A percentile compares a stretch with the other conserved stretches of the same genome.
Evolutionary conservation across 202 grass and related monocot species (phyloP).

Genomic region (Zizania palustris): DNA sequence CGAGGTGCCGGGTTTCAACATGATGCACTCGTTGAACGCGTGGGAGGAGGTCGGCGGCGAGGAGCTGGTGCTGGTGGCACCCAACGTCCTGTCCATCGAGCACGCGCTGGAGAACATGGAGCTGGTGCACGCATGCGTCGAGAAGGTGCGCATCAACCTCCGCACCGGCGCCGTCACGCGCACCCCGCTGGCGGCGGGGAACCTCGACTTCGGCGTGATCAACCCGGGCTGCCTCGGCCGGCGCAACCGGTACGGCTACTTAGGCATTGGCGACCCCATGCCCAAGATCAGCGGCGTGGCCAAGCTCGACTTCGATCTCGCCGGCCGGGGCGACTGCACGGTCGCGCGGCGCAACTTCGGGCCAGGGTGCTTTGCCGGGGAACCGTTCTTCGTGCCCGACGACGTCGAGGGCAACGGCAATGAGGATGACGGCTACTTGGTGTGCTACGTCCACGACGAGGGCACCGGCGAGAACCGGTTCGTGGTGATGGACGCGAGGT

Average conservation of each 20-base stretch:
- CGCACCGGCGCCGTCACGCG: constrained; percentile 58
- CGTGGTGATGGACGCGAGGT: constrained; percentile 77
- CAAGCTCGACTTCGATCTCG: constrained; percentile 65
- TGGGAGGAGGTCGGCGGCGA: constrained; percentile 74
- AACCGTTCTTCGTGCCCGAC: constrained; percentile 73
- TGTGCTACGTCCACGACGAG: constrained; percentile 80
- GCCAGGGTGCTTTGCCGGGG: constrained; percentile 65
- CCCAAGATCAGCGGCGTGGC: constrained; percentile 69
- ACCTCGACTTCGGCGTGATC: constrained; percentile 78
- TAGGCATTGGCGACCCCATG: constrained; percentile 67
- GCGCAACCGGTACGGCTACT: constrained; percentile 68
- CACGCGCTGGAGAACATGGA: constrained; percentile 74
- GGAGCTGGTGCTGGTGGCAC: constrained; percentile 71
- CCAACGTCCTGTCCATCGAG: constrained; percentile 82
- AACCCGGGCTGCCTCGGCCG: constrained; percentile 63
- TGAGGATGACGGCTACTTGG: constrained; percentile 76
- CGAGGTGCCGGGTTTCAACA: constrained; percentile 81
- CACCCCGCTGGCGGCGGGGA: constrained; percentile 65
- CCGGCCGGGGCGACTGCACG: constrained; percentile 63
- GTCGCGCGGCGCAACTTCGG: constrained; percentile 70
- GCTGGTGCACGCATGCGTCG: constrained; percentile 64
- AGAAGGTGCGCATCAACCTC: constrained; percentile 86
- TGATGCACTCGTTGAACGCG: constrained; percentile 79
- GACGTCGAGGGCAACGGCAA: constrained; percentile 37
- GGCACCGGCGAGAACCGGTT: constrained; percentile 47